These are phyloP conservation scores for Komagataella ulmi DNA, from an alignment of 805 yeast species.

Conservation along the genomic window DNA sequence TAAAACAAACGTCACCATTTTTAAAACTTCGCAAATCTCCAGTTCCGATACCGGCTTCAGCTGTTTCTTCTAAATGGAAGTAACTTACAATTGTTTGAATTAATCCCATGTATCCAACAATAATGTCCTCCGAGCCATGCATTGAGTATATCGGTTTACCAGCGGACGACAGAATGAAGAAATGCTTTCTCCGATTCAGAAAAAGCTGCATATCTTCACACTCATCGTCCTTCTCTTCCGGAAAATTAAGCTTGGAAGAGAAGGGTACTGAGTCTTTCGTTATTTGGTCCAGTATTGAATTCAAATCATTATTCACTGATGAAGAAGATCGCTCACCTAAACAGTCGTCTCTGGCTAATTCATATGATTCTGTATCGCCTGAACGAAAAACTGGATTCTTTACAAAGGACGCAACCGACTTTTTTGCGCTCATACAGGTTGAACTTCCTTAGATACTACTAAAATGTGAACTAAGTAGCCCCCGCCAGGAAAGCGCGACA, in stretches of 20 bases:
- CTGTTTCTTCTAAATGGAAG: slow-evolving; percentile 31
- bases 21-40: slow-evolving; percentile 28
- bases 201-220: slow-evolving; percentile 11
- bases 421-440: too few relatives aligned
- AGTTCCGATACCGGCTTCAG: slow-evolving; percentile 2
- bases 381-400: too few relatives aligned
- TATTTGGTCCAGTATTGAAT: neutral
- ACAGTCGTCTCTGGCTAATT: too few relatives aligned
- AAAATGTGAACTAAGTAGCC: too few relatives aligned
- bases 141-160: slow-evolving; percentile 82
- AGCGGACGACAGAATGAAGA: slow-evolving; percentile 67
- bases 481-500: too few relatives aligned
- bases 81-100: slow-evolving; percentile 68
- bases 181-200: slow-evolving; percentile 41
- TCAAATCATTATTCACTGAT: too few relatives aligned
- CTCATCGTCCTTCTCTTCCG: slow-evolving; percentile 3
- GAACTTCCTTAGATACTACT: too few relatives aligned
- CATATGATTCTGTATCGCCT: too few relatives aligned
- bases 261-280: neutral
- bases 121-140: slow-evolving; percentile 56
- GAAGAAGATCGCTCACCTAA: too few relatives aligned
- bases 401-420: too few relatives aligned
- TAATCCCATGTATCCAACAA: slow-evolving; percentile 64
- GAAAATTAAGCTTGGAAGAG: neutral
- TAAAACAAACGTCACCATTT: slow-evolving; percentile 38